Conservation (phyloP, 2,329 filamentous ascomycete genomes). For the Botrytis tulipae region DNA sequence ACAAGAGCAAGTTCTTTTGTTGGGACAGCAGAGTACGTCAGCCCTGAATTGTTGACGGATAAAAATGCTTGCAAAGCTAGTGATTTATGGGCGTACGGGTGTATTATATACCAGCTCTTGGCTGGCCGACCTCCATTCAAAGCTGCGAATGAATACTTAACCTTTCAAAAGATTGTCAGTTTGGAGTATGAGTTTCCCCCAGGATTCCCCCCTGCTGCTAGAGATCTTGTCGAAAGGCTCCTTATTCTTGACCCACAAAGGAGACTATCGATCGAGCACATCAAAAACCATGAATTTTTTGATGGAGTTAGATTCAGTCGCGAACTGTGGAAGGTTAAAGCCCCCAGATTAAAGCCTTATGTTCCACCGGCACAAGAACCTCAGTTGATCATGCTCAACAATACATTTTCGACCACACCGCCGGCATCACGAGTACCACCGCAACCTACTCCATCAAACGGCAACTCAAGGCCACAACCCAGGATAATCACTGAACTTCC, state of each 20-base stretch:
- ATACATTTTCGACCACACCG: conserved; percentile 38
- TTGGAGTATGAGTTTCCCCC: conserved; percentile 91
- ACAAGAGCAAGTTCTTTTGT: conserved; percentile 90
- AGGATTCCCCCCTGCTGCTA: conserved; percentile 81
- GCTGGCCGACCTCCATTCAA: conserved; percentile 98
- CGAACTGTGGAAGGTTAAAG: conserved; percentile 82
- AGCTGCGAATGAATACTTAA: conserved; percentile 90
- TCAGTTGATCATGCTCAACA: conserved; percentile 69
- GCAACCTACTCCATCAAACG: conserved; percentile 41
- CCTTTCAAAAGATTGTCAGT: conserved; percentile 95
- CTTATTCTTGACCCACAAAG: conserved; percentile 84
- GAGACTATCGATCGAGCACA: conserved; percentile 88
- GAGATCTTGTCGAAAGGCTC: conserved; percentile 85
- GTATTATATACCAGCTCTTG: conserved; percentile 93
- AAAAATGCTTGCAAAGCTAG: conserved; percentile 98
- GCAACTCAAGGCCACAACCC: conserved; percentile 58
- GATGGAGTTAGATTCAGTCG: conserved; percentile 82
- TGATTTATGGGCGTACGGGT: conserved; percentile 97
- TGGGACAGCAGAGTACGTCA: conserved; percentile 96
- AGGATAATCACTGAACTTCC: conserved; percentile 92
- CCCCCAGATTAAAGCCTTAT: conserved; percentile 82
- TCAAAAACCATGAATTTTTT: conserved; percentile 96
- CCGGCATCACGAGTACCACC: conserved; percentile 36
- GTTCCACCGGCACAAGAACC: conserved; percentile 74
- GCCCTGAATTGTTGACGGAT: conserved; percentile 91